Evolutionary conservation across 1,139 yeast species (phyloP), one percentile per base, ranked within the genome.

Genomic region (Yamadazyma blattariae): DNA sequence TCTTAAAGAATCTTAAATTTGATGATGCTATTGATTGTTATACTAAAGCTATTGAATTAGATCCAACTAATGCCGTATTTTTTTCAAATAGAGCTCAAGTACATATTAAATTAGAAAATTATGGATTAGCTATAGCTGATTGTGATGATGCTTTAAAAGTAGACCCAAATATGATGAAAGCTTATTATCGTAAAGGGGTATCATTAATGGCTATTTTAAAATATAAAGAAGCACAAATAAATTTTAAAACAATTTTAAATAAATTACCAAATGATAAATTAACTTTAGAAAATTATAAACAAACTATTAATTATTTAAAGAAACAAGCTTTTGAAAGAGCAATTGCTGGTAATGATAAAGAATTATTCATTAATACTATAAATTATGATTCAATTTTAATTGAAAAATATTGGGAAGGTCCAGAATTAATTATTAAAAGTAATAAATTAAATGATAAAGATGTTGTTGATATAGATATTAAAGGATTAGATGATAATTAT

Each of bases 21-120:
- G 74, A 72, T 9, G 72, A 74, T 23, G 97, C 97, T 8, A 67
- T 87, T 22, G 82, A 74, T 5, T 56, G 71, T 10, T 92, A 92
- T 56, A 76, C 92, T 3, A 57, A 72, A 48, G 97, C 97, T n/a
- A 85, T 90, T 34, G 81, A 72, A 27, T 53, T 82, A 16, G 84
- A 84, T 48, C 63, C 76, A 5, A 51, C 66, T n/a, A 79, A 82
- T 42, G 86, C 94, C 1, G 77, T 90, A 14, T 83, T 79, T 52
- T 86, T 66, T 56, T 81, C 96, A 21, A 92, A 92, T 61, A 70
- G 97, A 44, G 97, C 98, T 0, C 95, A 88, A 44, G 96, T 88
- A 1, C 82, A 89, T 47, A 79, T 90, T 54, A 86, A 87, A 55
- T 61, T 82, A 37, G 98, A 92, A 55, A 82, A 81, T 50, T 90